Base-by-base conservation (phyloP, 2,329 filamentous ascomycete species). In the Pseudogymnoascus sp. region DNA sequence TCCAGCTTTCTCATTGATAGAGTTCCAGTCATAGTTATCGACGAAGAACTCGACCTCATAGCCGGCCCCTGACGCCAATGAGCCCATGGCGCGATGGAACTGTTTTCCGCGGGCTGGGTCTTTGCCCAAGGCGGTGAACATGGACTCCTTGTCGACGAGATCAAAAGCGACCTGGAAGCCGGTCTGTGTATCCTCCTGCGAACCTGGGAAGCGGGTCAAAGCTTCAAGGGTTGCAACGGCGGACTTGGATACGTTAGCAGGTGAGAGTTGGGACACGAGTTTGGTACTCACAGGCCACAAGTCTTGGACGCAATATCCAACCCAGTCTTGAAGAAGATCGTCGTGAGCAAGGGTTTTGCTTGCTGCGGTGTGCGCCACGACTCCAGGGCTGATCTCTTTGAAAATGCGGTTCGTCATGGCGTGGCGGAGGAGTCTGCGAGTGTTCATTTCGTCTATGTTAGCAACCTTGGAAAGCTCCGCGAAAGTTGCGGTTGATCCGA, bases 331-430 rank as follows among this genome's bases (percentile, higher is more conserved):
- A 63, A 85, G 76, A 24, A 72, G 70, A 2, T 69, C 66, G 67
- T 85, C 79, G 62, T 80, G 75, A 11, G 78, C 79, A 0, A 87
- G 76, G 2, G 80, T 71, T 3, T 77, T 78, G 1, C 83, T 86
- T 1, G 78, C 77, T 1, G 81, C 79, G 1, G 82, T 85, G 70
- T 87, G 85, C 7, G 78, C 79, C 64, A 87, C 78, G 2, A 77
- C 65, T 1, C 80, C 79, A 0, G 81, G 79, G 4, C 71, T 70
- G 0, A 80, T 78, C 67, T 87, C 84, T 46, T 74, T 69, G 72
- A 87, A 85, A 63, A 86, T 75, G 31, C 74, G 73, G 65, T 78
- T 81, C n/a, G 82, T 84, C 75, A 84, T 84, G 60, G 79, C 81
- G 68, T 84, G 78, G 12, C 83, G 81, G 22, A 83, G 69, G 2